Conservation (phyloP, 1,139 yeast genomes). For the Geotrichum carabidarum region DNA sequence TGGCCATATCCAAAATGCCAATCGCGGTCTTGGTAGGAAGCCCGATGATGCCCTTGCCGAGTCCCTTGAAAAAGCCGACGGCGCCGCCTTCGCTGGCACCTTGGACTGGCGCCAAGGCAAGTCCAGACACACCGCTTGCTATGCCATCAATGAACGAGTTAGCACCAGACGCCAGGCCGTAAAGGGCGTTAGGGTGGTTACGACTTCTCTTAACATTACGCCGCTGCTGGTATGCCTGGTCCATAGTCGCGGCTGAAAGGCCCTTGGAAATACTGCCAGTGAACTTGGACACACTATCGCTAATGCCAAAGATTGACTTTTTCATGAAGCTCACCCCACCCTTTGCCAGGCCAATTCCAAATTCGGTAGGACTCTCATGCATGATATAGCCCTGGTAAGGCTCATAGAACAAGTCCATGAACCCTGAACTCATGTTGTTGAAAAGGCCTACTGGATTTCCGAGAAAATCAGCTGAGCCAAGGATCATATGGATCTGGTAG, state of each 20-base stretch:
- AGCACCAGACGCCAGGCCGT: slow-evolving; percentile 82
- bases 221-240: slow-evolving; percentile 73
- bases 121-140: slow-evolving; percentile 81
- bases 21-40: slow-evolving; percentile 95
- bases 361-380: slow-evolving; percentile 90
- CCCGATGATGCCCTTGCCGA: slow-evolving; percentile 90
- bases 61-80: slow-evolving; percentile 82
- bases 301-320: slow-evolving; percentile 88
- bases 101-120: slow-evolving; percentile 84
- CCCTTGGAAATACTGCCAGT: slow-evolving; percentile 96
- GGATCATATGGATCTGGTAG: slow-evolving; percentile 82
- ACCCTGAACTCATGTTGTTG: slow-evolving; percentile 88
- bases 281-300: slow-evolving; percentile 86
- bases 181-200: slow-evolving; percentile 77
- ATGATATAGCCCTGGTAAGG: slow-evolving; percentile 93
- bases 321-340: slow-evolving; percentile 92
- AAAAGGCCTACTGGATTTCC: slow-evolving; percentile 97
- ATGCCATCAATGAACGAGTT: slow-evolving; percentile 81
- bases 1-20: slow-evolving; percentile 87
- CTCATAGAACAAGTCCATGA: slow-evolving; percentile 90
- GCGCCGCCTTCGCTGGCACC: slow-evolving; percentile 87
- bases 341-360: slow-evolving; percentile 91
- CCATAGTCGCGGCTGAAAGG: slow-evolving; percentile 82
- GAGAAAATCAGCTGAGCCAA: slow-evolving; percentile 92
- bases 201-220: slow-evolving; percentile 68